phyloP scores from a whole-genome alignment of 1,139 yeast genomes.

The Geotrichum restrictum region DNA sequence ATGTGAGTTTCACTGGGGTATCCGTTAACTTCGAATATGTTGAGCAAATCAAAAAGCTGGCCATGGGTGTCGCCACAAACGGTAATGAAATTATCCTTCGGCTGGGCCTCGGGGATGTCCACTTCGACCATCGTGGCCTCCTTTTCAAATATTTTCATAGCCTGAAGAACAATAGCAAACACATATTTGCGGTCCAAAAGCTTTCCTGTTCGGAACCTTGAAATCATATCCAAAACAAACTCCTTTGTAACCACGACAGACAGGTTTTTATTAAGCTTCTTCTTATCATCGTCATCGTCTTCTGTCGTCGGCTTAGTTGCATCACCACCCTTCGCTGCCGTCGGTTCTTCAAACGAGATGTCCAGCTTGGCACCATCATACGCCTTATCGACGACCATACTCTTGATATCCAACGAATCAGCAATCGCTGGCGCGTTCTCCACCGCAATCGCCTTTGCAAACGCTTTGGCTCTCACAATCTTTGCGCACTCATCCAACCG shows the following conservation, averaged over 20 bases:
- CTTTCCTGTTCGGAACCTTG: conserved; percentile 67
- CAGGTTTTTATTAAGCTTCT: conserved; percentile 19
- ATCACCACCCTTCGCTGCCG: conserved; percentile 21
- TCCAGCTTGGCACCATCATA: conserved; percentile 65
- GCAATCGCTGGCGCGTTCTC: conserved; percentile 50
- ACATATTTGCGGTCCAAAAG: conserved; percentile 75
- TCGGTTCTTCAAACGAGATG: conserved; percentile 40
- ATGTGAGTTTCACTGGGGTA: conserved; percentile 60
- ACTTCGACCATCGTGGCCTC: conserved; percentile 80
- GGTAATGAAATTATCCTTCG: conserved; percentile 49
- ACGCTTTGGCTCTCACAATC: conserved; percentile 69
- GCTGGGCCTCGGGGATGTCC: conserved; percentile 34
- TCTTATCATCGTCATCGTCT: conserved; percentile 22
- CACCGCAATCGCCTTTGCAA: conserved; percentile 81
- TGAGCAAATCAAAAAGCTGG: conserved; percentile 83
- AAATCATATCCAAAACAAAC: conserved; percentile 64
- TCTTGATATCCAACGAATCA: conserved; percentile 45
- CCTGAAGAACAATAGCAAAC: conserved; percentile 75
- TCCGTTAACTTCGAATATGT: conserved; percentile 73
- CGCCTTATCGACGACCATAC: conserved; percentile 49
- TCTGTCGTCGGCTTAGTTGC: too few relatives aligned
- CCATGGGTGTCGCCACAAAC: conserved; percentile 99
- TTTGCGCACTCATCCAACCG: conserved; percentile 63
- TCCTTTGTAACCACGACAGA: conserved; percentile 40
- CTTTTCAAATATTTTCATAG: conserved; percentile 55